These are phyloP conservation scores for Cladosporium sp. DNA, from an alignment of 2,329 filamentous ascomycete genomes.

Conservation along the genomic window DNA sequence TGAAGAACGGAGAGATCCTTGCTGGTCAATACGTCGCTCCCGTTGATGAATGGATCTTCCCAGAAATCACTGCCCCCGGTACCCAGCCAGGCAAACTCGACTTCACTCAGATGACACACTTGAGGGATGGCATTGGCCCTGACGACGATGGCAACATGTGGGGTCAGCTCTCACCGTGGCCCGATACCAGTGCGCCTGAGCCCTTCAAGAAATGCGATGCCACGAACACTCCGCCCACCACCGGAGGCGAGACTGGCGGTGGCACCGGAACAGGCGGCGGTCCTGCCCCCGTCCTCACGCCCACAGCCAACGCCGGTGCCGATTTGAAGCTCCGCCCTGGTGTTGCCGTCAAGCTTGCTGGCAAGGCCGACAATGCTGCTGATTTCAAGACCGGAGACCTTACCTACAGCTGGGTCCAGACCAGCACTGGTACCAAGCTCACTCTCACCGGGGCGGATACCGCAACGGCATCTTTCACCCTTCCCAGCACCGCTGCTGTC, in stretches of 20 bases:
- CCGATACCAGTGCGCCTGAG: conserved; percentile 24
- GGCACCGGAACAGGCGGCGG: conserved; percentile 21
- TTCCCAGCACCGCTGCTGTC: neutral
- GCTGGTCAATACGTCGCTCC: conserved; percentile 41
- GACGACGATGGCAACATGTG: conserved; percentile 30
- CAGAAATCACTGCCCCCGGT: conserved; percentile 38
- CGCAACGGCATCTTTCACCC: neutral
- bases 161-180: conserved; percentile 30
- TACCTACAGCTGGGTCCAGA: conserved; percentile 20
- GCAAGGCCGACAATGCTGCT: conserved; percentile 27
- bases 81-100: conserved; percentile 29
- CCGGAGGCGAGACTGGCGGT: neutral
- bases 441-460: neutral
- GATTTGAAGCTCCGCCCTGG: conserved; percentile 24
- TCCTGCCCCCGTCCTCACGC: conserved; percentile 17
- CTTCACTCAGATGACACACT: conserved; percentile 33
- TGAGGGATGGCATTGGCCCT: conserved; percentile 30
- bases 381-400: conserved; percentile 21
- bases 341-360: conserved; percentile 20
- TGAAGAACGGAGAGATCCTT: conserved; percentile 33
- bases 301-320: conserved; percentile 23
- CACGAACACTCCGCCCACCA: conserved; percentile 13
- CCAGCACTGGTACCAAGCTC: neutral
- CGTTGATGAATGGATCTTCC: conserved; percentile 43
- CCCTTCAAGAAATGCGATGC: conserved; percentile 24